Conservation (phyloP, 495 filamentous ascomycete genomes). For the Oidiodendron maius region DNA sequence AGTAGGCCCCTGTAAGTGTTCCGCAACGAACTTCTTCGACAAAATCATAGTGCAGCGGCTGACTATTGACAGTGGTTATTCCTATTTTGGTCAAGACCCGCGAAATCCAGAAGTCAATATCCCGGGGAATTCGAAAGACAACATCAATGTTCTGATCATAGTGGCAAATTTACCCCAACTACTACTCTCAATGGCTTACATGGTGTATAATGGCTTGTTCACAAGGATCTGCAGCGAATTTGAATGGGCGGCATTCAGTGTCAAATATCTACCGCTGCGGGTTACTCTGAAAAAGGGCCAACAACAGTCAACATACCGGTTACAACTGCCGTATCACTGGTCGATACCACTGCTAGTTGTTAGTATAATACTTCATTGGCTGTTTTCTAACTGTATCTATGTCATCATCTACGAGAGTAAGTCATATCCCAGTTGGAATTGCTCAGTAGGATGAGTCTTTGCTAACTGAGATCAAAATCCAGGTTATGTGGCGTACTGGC, state of each 20-base stretch:
- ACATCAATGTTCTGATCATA: background rate
- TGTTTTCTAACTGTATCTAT: background rate
- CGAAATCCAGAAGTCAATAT: background rate
- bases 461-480: background rate
- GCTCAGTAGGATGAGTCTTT: background rate
- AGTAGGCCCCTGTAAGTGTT: background rate
- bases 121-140: background rate
- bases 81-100: constrained; percentile 4
- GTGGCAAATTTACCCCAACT: constrained; percentile 36
- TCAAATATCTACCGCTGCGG: constrained; percentile 29
- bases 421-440: background rate
- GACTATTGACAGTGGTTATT: background rate
- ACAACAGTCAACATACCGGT: constrained; percentile 35
- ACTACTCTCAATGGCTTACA: constrained; percentile 28
- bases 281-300: constrained; percentile 35
- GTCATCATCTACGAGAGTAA: background rate
- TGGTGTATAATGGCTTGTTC: constrained; percentile 30
- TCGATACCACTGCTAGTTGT: background rate
- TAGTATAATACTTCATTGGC: background rate
- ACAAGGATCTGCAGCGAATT: constrained; percentile 24
- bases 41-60: constrained; percentile 1
- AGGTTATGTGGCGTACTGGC: background rate
- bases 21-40: background rate
- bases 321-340: constrained; percentile 33
- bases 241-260: constrained; percentile 22